These are phyloP conservation scores for Miscanthus lutarioriparius DNA, from an alignment of 176 grass and related monocot species.

Conservation along the genomic window DNA sequence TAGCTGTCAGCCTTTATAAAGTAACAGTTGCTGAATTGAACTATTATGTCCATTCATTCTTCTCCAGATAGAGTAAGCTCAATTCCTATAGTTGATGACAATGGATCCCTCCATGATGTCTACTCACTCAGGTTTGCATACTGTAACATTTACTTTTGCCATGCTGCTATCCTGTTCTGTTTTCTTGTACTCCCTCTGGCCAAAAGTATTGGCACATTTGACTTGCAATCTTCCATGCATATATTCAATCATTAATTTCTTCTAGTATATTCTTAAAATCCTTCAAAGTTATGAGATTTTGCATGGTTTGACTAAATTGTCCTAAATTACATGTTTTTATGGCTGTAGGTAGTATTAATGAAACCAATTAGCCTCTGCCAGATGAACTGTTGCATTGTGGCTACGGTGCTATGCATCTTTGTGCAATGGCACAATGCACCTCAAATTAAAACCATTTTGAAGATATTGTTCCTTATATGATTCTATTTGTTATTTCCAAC, in stretches of 20 bases:
- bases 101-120: slow-evolving; percentile 58
- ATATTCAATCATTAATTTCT: background rate
- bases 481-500: background rate
- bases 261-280: background rate
- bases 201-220: background rate
- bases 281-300: background rate
- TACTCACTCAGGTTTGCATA: slow-evolving; percentile 57
- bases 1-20: slow-evolving; percentile 10
- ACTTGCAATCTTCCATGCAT: background rate
- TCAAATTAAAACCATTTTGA: background rate
- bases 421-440: slow-evolving; percentile 4
- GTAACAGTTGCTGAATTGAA: slow-evolving; percentile 1
- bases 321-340: background rate
- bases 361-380: background rate
- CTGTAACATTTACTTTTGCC: slow-evolving; percentile 22
- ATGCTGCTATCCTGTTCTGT: background rate
- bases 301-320: background rate
- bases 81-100: slow-evolving; percentile 64
- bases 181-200: background rate
- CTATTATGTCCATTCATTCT: slow-evolving; percentile 5
- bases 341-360: background rate
- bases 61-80: slow-evolving; percentile 61
- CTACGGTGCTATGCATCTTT: background rate
- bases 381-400: background rate
- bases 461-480: background rate